Evolutionary conservation across 2,329 filamentous ascomycete genomes (phyloP).

Genomic region (Byssoonygena ceratinophila): DNA sequence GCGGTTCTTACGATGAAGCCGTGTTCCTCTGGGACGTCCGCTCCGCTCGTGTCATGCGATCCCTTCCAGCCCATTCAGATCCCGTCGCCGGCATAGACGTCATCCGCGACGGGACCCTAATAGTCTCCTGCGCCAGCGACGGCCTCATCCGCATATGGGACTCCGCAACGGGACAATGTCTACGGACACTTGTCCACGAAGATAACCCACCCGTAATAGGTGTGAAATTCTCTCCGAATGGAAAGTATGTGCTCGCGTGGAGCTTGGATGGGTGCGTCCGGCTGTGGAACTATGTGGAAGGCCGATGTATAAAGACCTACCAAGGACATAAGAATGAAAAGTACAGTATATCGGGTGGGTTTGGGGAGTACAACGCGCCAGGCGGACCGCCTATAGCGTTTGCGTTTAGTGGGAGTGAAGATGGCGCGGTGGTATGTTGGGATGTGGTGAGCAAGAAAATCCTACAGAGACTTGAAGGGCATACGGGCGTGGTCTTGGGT

Average conservation of each 20-base stretch:
- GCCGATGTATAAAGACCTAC: slow-evolving; percentile 90
- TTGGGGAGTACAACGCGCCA: slow-evolving; percentile 51
- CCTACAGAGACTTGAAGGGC: slow-evolving; percentile 54
- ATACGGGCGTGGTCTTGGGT: slow-evolving; percentile 49
- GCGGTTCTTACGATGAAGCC: slow-evolving; percentile 92
- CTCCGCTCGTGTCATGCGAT: slow-evolving; percentile 76
- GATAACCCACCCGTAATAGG: slow-evolving; percentile 84
- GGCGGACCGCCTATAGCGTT: slow-evolving; percentile 44
- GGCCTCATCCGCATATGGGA: slow-evolving; percentile 94
- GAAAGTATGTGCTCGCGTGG: slow-evolving; percentile 82
- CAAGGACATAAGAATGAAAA: slow-evolving; percentile 78
- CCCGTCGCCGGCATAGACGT: slow-evolving; percentile 92
- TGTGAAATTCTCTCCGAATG: slow-evolving; percentile 89
- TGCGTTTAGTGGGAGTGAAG: slow-evolving; percentile 70
- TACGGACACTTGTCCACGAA: slow-evolving; percentile 90
- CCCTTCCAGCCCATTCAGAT: slow-evolving; percentile 85
- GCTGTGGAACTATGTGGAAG: slow-evolving; percentile 89
- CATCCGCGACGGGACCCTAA: slow-evolving; percentile 78
- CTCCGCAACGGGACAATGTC: slow-evolving; percentile 83
- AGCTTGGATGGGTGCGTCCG: slow-evolving; percentile 83
- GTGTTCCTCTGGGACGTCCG: slow-evolving; percentile 95
- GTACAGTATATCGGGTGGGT: slow-evolving; percentile 75
- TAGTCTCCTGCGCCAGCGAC: slow-evolving; percentile 84
- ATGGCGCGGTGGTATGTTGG: slow-evolving; percentile 78
- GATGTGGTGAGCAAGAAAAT: slow-evolving; percentile 78